A percentile compares a stretch with the other conserved stretches of the same genome.
Conservation (phyloP, 1,139 yeast genomes). For the Hanseniaspora gamundiae region DNA sequence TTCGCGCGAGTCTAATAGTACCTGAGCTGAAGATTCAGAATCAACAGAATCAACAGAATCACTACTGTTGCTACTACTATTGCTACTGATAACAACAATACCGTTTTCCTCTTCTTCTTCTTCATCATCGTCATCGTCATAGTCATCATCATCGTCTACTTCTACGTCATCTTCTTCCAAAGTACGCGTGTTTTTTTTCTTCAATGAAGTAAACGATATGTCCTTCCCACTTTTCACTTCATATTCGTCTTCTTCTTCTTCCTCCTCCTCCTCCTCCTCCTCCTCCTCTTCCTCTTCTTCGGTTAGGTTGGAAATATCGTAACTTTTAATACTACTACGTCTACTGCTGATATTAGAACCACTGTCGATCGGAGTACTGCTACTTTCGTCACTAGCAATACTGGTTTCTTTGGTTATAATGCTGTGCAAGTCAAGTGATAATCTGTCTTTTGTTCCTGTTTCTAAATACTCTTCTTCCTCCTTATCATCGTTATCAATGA, state of each 20-base stretch:
- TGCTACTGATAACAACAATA: background rate
- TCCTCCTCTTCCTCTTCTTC: background rate
- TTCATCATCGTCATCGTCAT: background rate
- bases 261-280: constrained; percentile 1
- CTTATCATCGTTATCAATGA: too few species aligned
- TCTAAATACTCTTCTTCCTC: background rate
- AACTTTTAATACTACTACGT: too few species aligned
- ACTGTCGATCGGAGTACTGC: background rate
- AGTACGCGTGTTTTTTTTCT: too few species aligned
- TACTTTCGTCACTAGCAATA: background rate
- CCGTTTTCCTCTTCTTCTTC: constrained; percentile 2
- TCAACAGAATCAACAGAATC: background rate
- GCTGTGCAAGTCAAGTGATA: constrained; percentile 3
- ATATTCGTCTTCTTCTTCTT: too few species aligned
- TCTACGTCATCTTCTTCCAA: too few species aligned
- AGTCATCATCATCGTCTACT: background rate
- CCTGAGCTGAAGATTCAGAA: background rate
- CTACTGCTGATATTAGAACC: constrained; percentile 2
- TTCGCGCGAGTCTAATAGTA: background rate
- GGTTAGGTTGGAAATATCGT: background rate
- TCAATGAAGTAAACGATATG: too few species aligned
- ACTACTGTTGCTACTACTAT: too few species aligned
- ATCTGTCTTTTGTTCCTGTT: constrained; percentile 6
- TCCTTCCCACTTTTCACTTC: too few species aligned
- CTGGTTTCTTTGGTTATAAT: background rate